Conservation (phyloP, 345 rosid species). For the Pugionium dolabratum region DNA sequence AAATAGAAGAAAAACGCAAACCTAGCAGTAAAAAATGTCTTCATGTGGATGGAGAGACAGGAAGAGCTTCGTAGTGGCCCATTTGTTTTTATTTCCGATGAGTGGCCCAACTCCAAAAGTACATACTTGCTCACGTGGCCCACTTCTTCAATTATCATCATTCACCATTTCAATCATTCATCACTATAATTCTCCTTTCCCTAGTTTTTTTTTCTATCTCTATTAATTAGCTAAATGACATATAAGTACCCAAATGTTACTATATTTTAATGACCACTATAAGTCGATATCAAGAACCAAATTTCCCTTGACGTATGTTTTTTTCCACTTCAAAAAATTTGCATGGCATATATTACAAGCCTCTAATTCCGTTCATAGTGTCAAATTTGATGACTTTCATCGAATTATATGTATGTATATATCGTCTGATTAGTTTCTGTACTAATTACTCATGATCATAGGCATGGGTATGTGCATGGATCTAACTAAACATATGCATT, state of each 20-base stretch:
- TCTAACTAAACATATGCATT: constrained; percentile 24
- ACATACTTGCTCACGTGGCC: constrained; percentile 35
- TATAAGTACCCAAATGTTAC: not conserved
- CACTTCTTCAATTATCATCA: constrained; percentile 34
- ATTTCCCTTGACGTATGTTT: not conserved
- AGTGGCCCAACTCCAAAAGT: not conserved
- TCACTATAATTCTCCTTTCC: constrained; percentile 22
- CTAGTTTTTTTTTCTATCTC: not conserved
- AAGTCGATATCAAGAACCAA: not conserved
- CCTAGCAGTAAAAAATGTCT: constrained; percentile 19
- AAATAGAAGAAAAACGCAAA: not conserved
- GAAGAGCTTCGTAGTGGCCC: constrained; percentile 31
- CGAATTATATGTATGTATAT: too few species aligned
- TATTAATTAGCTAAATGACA: constrained; percentile 28
- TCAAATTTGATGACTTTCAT: not conserved
- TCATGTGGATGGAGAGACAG: constrained; percentile 32
- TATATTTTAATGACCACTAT: not conserved
- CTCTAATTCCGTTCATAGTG: not conserved
- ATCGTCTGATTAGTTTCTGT: not conserved
- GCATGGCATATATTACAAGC: not conserved
- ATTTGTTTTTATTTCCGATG: not conserved
- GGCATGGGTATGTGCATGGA: constrained; percentile 29
- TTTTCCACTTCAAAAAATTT: not conserved
- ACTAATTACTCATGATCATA: constrained; percentile 14
- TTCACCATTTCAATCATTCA: constrained; percentile 36